phyloP scores from a whole-genome alignment of 768 basidiomycete species.

The Amanita rimosa region DNA sequence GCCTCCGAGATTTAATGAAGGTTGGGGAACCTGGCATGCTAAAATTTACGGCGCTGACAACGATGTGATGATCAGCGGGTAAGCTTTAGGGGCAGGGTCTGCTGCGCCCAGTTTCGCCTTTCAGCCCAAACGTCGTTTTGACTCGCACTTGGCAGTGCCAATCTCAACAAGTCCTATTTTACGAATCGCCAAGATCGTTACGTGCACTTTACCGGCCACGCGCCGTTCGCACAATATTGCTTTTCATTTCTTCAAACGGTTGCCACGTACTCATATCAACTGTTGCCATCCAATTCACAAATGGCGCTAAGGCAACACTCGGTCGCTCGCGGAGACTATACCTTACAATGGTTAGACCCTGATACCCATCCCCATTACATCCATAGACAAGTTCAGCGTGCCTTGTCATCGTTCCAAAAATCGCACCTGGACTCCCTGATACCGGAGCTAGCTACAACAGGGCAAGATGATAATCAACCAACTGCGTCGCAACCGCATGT shows the following conservation, averaged over 20 bases:
- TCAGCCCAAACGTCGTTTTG: not conserved
- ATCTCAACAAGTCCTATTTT: slow-evolving; percentile 89
- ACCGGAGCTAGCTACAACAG: not conserved
- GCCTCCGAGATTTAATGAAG: slow-evolving; percentile 92
- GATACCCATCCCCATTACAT: slow-evolving; percentile 61
- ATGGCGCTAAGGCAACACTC: slow-evolving; percentile 16
- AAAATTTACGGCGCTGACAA: slow-evolving; percentile 94
- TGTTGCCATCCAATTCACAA: slow-evolving; percentile 19
- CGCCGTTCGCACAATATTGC: slow-evolving; percentile 70
- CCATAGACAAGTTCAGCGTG: slow-evolving; percentile 42
- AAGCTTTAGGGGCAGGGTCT: slow-evolving; percentile 11
- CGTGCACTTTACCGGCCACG: slow-evolving; percentile 54
- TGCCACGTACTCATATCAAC: slow-evolving; percentile 60
- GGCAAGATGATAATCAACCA: slow-evolving; percentile 21
- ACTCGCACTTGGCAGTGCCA: slow-evolving; percentile 50
- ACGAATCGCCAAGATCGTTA: slow-evolving; percentile 94
- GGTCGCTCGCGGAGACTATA: slow-evolving; percentile 29
- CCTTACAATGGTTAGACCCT: slow-evolving; percentile 57
- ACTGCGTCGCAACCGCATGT: slow-evolving; percentile 21
- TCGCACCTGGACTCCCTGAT: slow-evolving; percentile 14
- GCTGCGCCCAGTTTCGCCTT: not conserved
- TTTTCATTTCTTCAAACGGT: slow-evolving; percentile 62
- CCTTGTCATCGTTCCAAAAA: slow-evolving; percentile 51
- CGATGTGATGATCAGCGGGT: slow-evolving; percentile 91
- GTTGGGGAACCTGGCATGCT: slow-evolving; percentile 98